These are phyloP conservation scores for Blastobotrys ciferrii DNA, from an alignment of 1,139 yeast genomes.

Conservation along the genomic window DNA sequence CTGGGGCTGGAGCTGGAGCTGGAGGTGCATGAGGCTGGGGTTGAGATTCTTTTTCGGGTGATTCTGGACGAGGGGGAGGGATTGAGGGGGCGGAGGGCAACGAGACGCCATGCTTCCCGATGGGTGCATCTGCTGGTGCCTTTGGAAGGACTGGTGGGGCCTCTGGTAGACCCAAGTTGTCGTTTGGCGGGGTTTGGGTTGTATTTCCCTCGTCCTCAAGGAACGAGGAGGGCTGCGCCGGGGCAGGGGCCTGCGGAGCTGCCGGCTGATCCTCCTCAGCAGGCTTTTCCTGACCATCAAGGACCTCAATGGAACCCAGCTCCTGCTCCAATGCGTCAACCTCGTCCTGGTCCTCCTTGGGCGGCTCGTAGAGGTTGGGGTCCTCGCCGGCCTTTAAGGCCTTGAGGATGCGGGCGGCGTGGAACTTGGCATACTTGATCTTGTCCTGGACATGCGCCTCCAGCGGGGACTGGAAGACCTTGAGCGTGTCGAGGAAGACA, in stretches of 20 bases:
- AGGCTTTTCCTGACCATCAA: not conserved
- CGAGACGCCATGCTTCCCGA: conserved; percentile 15
- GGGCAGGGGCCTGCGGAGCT: too few species aligned
- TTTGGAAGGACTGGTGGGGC: conserved; percentile 24
- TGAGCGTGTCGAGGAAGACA: conserved; percentile 47
- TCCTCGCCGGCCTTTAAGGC: conserved; percentile 47
- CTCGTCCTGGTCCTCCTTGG: conserved; percentile 25
- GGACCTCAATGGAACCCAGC: conserved; percentile 11
- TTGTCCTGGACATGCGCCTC: conserved; percentile 39
- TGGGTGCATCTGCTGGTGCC: conserved; percentile 17
- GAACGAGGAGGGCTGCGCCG: conserved; percentile 4
- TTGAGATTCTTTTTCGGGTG: conserved; percentile 6
- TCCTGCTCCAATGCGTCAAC: conserved; percentile 41
- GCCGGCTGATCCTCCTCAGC: not conserved
- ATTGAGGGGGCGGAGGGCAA: conserved; percentile 22
- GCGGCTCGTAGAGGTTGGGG: conserved; percentile 47
- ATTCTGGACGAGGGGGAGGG: conserved; percentile 7
- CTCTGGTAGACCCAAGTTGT: conserved; percentile 16
- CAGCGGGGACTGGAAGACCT: conserved; percentile 38
- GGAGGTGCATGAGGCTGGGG: conserved; percentile 21
- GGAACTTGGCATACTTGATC: conserved; percentile 56
- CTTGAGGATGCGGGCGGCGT: conserved; percentile 54
- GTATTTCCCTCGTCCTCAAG: not conserved
- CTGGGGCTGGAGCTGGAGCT: conserved; percentile 18
- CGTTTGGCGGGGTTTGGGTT: conserved; percentile 12